These are phyloP conservation scores for Nothophoma quercina DNA, from an alignment of 2,329 filamentous ascomycete genomes.

Conservation along the genomic window DNA sequence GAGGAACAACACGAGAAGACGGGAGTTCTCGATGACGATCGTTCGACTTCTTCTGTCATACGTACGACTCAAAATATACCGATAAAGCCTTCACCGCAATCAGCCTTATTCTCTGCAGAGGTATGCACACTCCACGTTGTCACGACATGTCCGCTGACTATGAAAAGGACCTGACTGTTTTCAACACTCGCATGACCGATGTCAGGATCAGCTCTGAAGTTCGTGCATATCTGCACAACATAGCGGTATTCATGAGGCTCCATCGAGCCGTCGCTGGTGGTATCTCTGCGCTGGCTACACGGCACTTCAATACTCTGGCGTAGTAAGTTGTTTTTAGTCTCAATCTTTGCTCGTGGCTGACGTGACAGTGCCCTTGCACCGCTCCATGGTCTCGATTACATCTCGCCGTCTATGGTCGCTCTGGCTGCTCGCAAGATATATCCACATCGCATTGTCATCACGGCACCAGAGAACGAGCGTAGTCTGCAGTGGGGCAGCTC, in stretches of 20 bases:
- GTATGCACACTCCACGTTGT: constrained; percentile 44
- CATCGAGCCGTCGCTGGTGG: constrained; percentile 84
- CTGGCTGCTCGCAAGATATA: constrained; percentile 89
- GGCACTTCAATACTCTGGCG: constrained; percentile 74
- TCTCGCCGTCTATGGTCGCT: constrained; percentile 82
- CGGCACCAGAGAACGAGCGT: constrained; percentile 74
- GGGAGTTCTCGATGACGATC: constrained; percentile 34
- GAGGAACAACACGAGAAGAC: constrained; percentile 61
- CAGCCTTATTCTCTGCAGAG: constrained; percentile 53
- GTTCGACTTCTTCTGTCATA: constrained; percentile 50
- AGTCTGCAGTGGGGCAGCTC: constrained; percentile 95
- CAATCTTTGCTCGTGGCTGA: neutral
- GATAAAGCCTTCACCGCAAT: constrained; percentile 22
- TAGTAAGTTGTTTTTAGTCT: constrained; percentile 58
- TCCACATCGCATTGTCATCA: constrained; percentile 79
- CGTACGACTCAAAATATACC: constrained; percentile 32
- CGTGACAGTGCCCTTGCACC: constrained; percentile 71
- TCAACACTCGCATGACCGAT: constrained; percentile 65
- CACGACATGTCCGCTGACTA: constrained; percentile 9
- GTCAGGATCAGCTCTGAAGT: constrained; percentile 78
- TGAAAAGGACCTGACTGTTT: constrained; percentile 60
- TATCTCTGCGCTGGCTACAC: constrained; percentile 78
- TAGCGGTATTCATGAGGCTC: constrained; percentile 84
- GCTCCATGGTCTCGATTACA: constrained; percentile 80
- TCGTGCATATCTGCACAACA: constrained; percentile 83